A percentile compares a stretch with the other conserved stretches of the same genome.
Conservation (phyloP, 257 asterid genomes). For the Nicotiana obtusifolia region DNA sequence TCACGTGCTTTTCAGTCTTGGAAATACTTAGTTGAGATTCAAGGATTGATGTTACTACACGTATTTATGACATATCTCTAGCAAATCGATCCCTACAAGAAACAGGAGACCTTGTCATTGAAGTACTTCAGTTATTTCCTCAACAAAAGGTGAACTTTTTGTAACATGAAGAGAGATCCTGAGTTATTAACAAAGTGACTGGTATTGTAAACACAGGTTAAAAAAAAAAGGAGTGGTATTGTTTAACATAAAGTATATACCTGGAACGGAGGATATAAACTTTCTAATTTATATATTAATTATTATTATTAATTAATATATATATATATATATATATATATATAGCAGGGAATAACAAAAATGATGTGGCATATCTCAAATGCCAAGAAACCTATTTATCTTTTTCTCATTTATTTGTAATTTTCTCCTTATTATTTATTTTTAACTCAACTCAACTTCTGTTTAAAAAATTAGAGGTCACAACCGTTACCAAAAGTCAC, state of each 20-base stretch:
- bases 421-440: no score
- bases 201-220: neutral
- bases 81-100: slow-evolving; percentile 41
- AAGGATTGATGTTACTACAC: slow-evolving; percentile 45
- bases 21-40: slow-evolving; percentile 38
- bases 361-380: no score
- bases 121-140: neutral
- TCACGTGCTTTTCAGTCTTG: slow-evolving; percentile 74
- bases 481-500: no score
- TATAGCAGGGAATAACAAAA: no score
- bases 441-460: no score
- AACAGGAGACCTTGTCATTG: neutral
- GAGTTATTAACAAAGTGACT: neutral
- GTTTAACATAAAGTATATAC: neutral
- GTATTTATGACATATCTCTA: slow-evolving; percentile 38
- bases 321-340: no score
- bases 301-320: no score
- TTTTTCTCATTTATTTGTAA: no score
- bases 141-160: neutral
- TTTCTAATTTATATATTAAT: no score
- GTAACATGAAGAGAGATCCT: neutral
- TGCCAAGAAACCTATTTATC: no score
- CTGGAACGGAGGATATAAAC: no score
- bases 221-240: neutral
- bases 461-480: no score